A percentile compares a stretch with the other conserved stretches of the same genome.
These are phyloP conservation scores for Nidularia sp. DNA, from an alignment of 768 basidiomycete genomes.

Conservation along the genomic window DNA sequence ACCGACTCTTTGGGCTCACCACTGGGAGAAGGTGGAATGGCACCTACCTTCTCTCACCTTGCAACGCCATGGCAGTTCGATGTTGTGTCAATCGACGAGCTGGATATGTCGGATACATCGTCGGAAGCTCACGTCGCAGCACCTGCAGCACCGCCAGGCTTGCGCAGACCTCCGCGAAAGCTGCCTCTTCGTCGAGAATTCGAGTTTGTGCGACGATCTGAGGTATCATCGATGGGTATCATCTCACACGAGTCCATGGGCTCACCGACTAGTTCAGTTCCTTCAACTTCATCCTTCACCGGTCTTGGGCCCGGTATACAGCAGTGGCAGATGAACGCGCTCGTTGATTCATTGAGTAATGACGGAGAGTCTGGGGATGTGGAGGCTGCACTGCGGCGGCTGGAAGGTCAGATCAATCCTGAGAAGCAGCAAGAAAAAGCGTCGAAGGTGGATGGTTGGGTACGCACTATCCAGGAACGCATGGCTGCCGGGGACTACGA, in stretches of 20 bases:
- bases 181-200: conserved; percentile 77
- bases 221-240: conserved; percentile 79
- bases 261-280: conserved; percentile 39
- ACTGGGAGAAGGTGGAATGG: conserved; percentile 23
- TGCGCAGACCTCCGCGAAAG: conserved; percentile 50
- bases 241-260: conserved; percentile 56
- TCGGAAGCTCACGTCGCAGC: conserved; percentile 43
- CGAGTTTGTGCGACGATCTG: conserved; percentile 71
- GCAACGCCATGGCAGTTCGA: conserved; percentile 60
- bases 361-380: conserved; percentile 77
- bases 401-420: conserved; percentile 85
- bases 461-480: conserved; percentile 65
- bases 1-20: conserved; percentile 49
- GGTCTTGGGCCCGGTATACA: conserved; percentile 50
- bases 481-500: conserved; percentile 62
- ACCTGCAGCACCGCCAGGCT: conserved; percentile 43
- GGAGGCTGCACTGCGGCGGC: conserved; percentile 71
- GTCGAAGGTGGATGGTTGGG: conserved; percentile 80
- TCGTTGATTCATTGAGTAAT: conserved; percentile 71
- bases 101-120: conserved; percentile 77
- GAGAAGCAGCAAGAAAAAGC: conserved; percentile 66
- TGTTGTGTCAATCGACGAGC: conserved; percentile 73
- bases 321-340: conserved; percentile 81
- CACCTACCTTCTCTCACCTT: conserved; percentile 30
- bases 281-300: conserved; percentile 32